phyloP scores from a whole-genome alignment of 2,329 filamentous ascomycete species.

The Cordyceps cateniannulata region DNA sequence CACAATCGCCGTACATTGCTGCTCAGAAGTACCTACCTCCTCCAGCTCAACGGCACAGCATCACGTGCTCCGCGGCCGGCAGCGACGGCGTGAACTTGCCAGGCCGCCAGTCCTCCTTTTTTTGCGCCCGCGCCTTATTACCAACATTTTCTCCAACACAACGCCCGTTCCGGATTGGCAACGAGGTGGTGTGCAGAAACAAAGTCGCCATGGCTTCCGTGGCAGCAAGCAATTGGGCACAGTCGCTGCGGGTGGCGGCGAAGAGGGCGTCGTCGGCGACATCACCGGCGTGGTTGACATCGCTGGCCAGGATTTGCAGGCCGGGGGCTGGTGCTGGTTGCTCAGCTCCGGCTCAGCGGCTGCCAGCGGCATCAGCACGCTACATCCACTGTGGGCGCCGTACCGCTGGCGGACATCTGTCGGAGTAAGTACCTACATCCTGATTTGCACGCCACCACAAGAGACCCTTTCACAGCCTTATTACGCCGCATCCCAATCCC shows the following conservation, averaged over 20 bases:
- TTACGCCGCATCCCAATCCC: neutral
- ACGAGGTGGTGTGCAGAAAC: neutral
- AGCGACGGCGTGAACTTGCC: neutral
- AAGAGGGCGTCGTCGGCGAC: neutral
- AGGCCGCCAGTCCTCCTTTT: neutral
- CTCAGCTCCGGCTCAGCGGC: conserved; percentile 4
- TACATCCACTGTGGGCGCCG: neutral
- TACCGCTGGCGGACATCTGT: neutral
- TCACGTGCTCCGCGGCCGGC: neutral
- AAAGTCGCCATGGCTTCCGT: neutral
- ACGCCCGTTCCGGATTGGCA: neutral
- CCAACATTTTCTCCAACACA: neutral
- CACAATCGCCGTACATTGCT: too few relatives aligned
- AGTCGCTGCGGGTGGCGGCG: neutral
- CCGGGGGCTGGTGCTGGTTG: neutral
- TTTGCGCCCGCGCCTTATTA: neutral
- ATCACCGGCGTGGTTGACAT: neutral
- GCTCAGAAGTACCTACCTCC: too few relatives aligned
- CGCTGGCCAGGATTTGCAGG: neutral
- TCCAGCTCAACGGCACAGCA: neutral
- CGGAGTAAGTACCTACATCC: neutral
- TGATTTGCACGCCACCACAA: too few relatives aligned
- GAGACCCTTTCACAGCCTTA: neutral
- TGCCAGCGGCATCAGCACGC: neutral
- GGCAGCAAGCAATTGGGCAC: conserved; percentile 2